These are phyloP conservation scores for Auriscalpium vulgare DNA, from an alignment of 768 basidiomycete species.

Conservation along the genomic window DNA sequence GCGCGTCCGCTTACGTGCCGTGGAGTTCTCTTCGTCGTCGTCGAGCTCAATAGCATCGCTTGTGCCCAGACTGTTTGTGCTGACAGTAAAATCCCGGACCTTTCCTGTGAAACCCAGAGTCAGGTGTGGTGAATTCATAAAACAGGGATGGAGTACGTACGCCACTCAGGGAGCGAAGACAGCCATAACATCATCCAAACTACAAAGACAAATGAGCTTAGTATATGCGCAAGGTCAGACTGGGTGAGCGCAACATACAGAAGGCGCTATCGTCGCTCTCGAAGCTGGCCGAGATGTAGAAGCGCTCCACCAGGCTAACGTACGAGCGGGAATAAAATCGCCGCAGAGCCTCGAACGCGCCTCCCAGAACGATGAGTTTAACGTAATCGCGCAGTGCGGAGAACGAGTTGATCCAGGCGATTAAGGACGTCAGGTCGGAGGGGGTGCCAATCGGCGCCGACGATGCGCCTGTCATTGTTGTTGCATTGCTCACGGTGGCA, in stretches of 20 bases:
- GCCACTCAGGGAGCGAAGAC: conserved; percentile 53
- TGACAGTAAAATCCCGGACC: conserved; percentile 45
- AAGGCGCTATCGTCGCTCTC: conserved; percentile 51
- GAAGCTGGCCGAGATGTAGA: conserved; percentile 58
- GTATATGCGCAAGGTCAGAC: neutral
- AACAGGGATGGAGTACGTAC: conserved; percentile 23
- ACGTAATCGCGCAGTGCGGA: conserved; percentile 55
- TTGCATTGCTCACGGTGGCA: too few relatives aligned
- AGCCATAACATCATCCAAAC: conserved; percentile 72
- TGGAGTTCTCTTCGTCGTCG: conserved; percentile 3
- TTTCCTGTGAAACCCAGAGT: conserved; percentile 16
- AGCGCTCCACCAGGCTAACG: conserved; percentile 35
- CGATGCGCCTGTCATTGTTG: too few relatives aligned
- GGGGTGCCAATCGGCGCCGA: too few relatives aligned
- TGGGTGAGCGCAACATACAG: conserved; percentile 30
- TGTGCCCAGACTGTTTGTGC: conserved; percentile 33
- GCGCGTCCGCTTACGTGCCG: conserved; percentile 1
- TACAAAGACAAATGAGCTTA: conserved; percentile 17
- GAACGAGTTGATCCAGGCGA: conserved; percentile 42
- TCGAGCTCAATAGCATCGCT: conserved; percentile 22
- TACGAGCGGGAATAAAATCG: conserved; percentile 38
- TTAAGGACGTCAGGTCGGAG: conserved; percentile 25
- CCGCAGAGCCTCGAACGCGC: conserved; percentile 50
- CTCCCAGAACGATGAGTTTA: conserved; percentile 55
- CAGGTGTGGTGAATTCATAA: neutral